phyloP scores from a whole-genome alignment of 2,329 filamentous ascomycete species.

The Fusarium sp. region DNA sequence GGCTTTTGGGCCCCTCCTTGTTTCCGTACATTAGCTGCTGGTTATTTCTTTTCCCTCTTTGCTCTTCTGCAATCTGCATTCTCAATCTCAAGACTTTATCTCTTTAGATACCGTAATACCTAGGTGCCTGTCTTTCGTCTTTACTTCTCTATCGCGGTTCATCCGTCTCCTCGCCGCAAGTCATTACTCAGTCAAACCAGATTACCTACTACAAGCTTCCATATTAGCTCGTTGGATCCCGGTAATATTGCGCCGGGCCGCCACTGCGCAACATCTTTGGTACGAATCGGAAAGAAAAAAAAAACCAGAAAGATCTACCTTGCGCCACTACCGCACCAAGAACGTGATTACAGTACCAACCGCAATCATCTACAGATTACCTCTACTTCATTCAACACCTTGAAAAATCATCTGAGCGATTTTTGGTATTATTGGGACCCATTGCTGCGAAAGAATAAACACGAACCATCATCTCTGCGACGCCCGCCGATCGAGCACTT shows the following conservation, averaged over 20 bases:
- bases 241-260: conserved; percentile 40
- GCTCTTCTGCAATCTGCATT: conserved; percentile 8
- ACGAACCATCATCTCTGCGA: conserved; percentile 6
- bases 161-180: conserved; percentile 8
- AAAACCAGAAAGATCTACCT: neutral
- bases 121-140: neutral
- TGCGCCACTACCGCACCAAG: conserved; percentile 34
- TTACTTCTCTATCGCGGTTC: neutral
- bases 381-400: neutral
- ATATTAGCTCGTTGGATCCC: conserved; percentile 2
- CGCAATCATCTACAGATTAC: conserved; percentile 10
- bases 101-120: neutral
- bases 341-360: conserved; percentile 13
- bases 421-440: conserved; percentile 2
- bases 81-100: conserved; percentile 6
- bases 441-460: conserved; percentile 6
- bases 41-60: conserved; percentile 3
- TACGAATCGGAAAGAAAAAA: conserved; percentile 36
- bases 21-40: conserved; percentile 1
- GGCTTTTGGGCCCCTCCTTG: conserved; percentile 30
- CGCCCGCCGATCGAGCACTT: conserved; percentile 37
- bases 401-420: conserved; percentile 2
- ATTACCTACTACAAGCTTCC: conserved; percentile 16
- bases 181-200: conserved; percentile 27
- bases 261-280: conserved; percentile 42